A percentile compares a stretch with the other conserved stretches of the same genome.
Conservation (phyloP, 192 early-diverging fungal species). For the Gonapodya sp. region DNA sequence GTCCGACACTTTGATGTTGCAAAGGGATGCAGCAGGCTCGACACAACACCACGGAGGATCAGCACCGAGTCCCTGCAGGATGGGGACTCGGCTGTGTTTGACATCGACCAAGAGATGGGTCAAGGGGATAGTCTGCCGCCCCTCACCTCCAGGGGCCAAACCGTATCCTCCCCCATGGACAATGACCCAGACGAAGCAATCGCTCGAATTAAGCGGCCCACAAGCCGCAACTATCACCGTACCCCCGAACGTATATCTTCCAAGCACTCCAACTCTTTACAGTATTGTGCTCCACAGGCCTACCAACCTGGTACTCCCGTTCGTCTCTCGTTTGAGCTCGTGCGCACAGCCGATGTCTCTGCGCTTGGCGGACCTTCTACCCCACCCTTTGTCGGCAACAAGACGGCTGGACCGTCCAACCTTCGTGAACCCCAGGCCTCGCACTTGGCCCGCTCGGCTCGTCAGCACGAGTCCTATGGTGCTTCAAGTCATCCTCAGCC, state of each 20-base stretch:
- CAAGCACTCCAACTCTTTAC: not conserved
- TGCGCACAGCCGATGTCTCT: not conserved
- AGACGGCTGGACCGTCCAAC: not conserved
- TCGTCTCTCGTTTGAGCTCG: not conserved
- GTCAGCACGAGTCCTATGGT: too few species aligned
- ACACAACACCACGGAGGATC: not conserved
- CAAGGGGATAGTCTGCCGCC: not conserved
- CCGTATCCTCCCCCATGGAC: not conserved
- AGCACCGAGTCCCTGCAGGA: constrained; percentile 3
- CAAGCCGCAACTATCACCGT: not conserved
- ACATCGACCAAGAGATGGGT: not conserved
- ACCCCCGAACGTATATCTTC: not conserved
- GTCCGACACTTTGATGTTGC: not conserved
- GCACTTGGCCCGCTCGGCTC: not conserved
- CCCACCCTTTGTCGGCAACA: not conserved
- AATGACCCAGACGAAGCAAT: not conserved
- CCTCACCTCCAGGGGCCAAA: not conserved
- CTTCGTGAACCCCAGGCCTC: not conserved
- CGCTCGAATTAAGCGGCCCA: not conserved
- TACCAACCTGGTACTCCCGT: not conserved
- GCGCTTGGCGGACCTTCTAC: not conserved
- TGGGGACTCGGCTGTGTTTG: not conserved
- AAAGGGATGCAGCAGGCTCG: not conserved
- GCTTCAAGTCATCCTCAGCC: not conserved
- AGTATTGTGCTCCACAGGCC: not conserved